phyloP scores from a whole-genome alignment of 1,284 basidiomycete species.

The Naganishia sp. region DNA sequence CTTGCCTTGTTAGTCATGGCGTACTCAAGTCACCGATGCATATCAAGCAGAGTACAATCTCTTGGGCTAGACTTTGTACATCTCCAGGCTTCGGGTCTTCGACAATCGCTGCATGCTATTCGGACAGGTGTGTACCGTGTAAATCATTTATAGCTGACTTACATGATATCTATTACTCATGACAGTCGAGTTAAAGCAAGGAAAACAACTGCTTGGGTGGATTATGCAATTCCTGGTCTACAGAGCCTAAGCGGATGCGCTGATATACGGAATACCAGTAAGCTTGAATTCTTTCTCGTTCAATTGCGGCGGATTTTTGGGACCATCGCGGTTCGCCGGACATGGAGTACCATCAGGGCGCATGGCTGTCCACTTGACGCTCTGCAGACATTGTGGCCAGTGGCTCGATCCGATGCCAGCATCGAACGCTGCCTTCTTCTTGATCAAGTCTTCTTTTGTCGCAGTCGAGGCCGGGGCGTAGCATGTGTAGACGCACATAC shows the following conservation, averaged over 20 bases:
- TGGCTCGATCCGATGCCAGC: constrained; percentile 15
- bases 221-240: too few relatives aligned
- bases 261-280: constrained; percentile 26
- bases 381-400: constrained; percentile 19
- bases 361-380: constrained; percentile 5
- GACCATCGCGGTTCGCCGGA: constrained; percentile 3
- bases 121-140: too few relatives aligned
- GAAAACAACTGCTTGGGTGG: too few relatives aligned
- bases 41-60: too few relatives aligned
- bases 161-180: too few relatives aligned
- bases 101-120: too few relatives aligned
- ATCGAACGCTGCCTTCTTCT: constrained; percentile 25
- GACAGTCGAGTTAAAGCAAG: too few relatives aligned
- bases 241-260: not conserved
- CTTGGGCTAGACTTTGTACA: too few relatives aligned
- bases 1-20: too few relatives aligned
- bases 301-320: constrained; percentile 8
- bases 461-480: constrained; percentile 15
- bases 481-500: constrained; percentile 21
- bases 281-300: constrained; percentile 24
- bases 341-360: constrained; percentile 3
- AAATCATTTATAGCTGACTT: too few relatives aligned
- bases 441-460: constrained; percentile 17
- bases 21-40: too few relatives aligned
- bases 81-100: too few relatives aligned